Base-by-base conservation (phyloP, 192 early-diverging fungal species). In the Backusella tarrabulga region DNA sequence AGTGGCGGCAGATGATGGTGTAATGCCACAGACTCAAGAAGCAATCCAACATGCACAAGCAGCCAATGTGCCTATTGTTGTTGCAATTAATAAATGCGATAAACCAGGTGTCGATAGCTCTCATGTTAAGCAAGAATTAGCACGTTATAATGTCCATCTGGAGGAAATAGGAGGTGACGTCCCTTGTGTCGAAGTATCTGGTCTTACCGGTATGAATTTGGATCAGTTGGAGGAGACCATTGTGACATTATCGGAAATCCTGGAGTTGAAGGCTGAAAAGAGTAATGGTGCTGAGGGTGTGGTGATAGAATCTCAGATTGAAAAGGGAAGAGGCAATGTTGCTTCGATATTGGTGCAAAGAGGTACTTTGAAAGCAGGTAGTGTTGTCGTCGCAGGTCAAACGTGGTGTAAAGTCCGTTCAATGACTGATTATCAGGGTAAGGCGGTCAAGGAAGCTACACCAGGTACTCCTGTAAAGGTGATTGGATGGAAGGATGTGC, bases 81-180 rank as follows among this genome's bases (percentile, higher is more conserved):
- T 99, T 0, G 97, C 97, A 0, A 92, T 99, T 72, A 99, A 97
- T 90, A 99, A 99, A 83, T 97, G 97, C 81, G 97, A 99, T 84
- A 98, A 96, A 77, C 93, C 91, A 23, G 93, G 92, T 4, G 92
- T 88, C 1, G 87, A 95, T 34, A 83, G 91, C 3, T 83, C 82
- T 40, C 84, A 76, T 23, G 87, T 88, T 19, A 85, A 89, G 69
- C 84, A 96, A 77, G 90, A 88, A 12, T 84, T 99, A 21, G 79
- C 97, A 67, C 80, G 87, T 68, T 83, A 97, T 67, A 93, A 92
- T 32, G 81, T 99, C n/a, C 89, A 94, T 21, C 84, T 97, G 9
- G 97, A 99, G 79, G 96, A 97, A 19, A 85, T 93, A 70, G 96
- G 95, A 26, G 97, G 97, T n/a, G 97, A 99, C 38, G 90, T 95